These are phyloP conservation scores for Penicillium sclerotigenum DNA, from an alignment of 2,329 filamentous ascomycete species.

Conservation along the genomic window DNA sequence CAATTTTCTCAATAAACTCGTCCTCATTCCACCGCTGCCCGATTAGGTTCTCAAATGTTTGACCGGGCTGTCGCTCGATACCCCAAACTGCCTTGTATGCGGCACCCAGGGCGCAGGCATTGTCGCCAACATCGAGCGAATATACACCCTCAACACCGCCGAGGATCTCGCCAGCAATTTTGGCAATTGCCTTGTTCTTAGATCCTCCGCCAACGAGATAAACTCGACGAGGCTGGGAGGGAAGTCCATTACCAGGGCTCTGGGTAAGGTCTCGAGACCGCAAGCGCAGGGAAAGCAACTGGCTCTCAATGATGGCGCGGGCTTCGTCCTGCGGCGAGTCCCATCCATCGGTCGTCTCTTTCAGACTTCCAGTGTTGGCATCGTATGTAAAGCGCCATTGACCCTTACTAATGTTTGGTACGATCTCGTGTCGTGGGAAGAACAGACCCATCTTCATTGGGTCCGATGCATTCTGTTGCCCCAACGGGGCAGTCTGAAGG, in stretches of 20 bases:
- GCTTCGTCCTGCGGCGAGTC: slow-evolving; percentile 68
- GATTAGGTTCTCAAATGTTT: slow-evolving; percentile 87
- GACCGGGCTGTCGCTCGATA: slow-evolving; percentile 61
- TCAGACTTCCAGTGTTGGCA: slow-evolving; percentile 47
- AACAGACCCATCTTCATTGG: slow-evolving; percentile 86
- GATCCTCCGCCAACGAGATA: slow-evolving; percentile 94
- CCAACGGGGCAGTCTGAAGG: slow-evolving; percentile 66
- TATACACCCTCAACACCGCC: slow-evolving; percentile 88
- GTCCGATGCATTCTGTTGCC: slow-evolving; percentile 53
- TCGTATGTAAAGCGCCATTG: slow-evolving; percentile 77
- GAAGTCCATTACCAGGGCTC: slow-evolving; percentile 55
- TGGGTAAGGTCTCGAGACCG: slow-evolving; percentile 75
- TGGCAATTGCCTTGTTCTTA: slow-evolving; percentile 82
- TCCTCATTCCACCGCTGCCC: slow-evolving; percentile 81
- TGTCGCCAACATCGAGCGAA: slow-evolving; percentile 88
- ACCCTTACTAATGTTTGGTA: slow-evolving; percentile 81
- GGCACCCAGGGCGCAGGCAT: slow-evolving; percentile 88
- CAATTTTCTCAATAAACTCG: slow-evolving; percentile 76
- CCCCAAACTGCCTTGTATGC: slow-evolving; percentile 98
- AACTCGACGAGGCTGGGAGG: slow-evolving; percentile 80
- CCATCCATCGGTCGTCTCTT: slow-evolving; percentile 54
- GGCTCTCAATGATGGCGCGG: slow-evolving; percentile 87
- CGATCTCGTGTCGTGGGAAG: slow-evolving; percentile 92
- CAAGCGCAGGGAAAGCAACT: slow-evolving; percentile 84
- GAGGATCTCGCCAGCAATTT: slow-evolving; percentile 80